Percentiles rank a stretch among this genome's conserved stretches.
These are phyloP conservation scores for Cokeromyces recurvatus DNA, from an alignment of 371 early-diverging fungal genomes.

Conservation along the genomic window DNA sequence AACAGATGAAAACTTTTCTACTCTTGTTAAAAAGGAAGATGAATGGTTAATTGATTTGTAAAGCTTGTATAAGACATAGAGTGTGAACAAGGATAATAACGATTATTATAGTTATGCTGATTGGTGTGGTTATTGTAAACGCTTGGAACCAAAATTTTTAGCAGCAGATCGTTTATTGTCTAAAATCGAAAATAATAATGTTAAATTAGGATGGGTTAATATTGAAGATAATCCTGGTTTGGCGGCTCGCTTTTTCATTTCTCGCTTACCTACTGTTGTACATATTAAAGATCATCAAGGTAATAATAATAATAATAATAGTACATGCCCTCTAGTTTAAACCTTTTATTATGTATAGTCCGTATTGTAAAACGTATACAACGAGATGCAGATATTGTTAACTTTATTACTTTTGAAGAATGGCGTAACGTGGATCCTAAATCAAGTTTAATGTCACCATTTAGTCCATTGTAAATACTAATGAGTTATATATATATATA, in stretches of 20 bases:
- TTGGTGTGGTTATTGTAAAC: conserved; percentile 43
- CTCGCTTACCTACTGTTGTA: conserved; percentile 39
- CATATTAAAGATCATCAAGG: conserved; percentile 41
- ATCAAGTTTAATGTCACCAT: conserved; percentile 31
- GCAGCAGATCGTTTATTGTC: conserved; percentile 21
- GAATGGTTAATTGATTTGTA: conserved; percentile 48
- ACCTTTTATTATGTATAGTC: neutral
- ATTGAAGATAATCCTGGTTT: conserved; percentile 35
- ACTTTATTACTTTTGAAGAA: conserved; percentile 20
- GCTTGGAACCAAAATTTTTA: conserved; percentile 27
- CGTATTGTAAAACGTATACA: conserved; percentile 7
- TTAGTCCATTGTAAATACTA: conserved; percentile 37
- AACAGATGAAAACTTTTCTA: conserved; percentile 32
- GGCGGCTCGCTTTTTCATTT: conserved; percentile 43
- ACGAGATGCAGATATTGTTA: conserved; percentile 19
- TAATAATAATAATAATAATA: no score
- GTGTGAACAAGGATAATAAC: no score
- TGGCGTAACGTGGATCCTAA: conserved; percentile 32
- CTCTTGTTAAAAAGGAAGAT: conserved; percentile 18
- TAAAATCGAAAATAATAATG: conserved; percentile 10
- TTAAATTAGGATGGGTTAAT: conserved; percentile 33
- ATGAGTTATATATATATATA: no score
- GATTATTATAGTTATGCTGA: conserved; percentile 30
- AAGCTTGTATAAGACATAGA: conserved; percentile 1
- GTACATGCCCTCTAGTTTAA: neutral